Evolutionary conservation across 768 basidiomycete species (phyloP), one percentile per base, ranked within the genome.

Genomic region (Sutorius australiensis): DNA sequence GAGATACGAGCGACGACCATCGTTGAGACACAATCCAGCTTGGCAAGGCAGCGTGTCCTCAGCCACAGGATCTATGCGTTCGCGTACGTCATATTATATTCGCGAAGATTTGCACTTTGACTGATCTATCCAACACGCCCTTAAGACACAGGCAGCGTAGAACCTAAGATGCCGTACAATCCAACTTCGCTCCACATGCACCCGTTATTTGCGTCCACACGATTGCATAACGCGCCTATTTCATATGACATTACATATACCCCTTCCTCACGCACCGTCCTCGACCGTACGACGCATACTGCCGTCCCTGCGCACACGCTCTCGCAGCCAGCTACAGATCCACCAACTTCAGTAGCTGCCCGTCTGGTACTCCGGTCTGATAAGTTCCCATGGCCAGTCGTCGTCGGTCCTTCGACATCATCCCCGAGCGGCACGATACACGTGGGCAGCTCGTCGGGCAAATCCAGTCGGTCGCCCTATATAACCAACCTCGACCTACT

Each of bases 401-500:
- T 80, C 34, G 81, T 82, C 31, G 69, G 70, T 21, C 67, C 73
- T 11, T 65, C 69, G 21, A 65, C 61, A 14, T 62, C 70, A 7
- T 55, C 66, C 33, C 62, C 62, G 24, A 60, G 60, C 16, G 63
- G 64, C 10, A 24, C 60, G 2, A 71, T 72, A 47, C 65, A 70
- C 48, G 51, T 67, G 3, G 61, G 61, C 3, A 55, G 62, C 1
- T 63, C 62, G 5, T 66, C 64, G 16, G 53, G 38, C 30, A 58
- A 50, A 37, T 49, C 64, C 8, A 48, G 55, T 28, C 58, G 59
- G 32, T 69, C 72, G 2, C 66, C 58, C 12, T 61, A 55, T 38
- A 74, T 86, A 41, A 82, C 81, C n/a, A 86, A 83, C 62, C 68
- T 83, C 32, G 86, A 87, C 56, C 74, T 88, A 17, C 73, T 87